Conservation (phyloP, 2,329 filamentous ascomycete species). For the Sporothrix pseudoabietina region DNA sequence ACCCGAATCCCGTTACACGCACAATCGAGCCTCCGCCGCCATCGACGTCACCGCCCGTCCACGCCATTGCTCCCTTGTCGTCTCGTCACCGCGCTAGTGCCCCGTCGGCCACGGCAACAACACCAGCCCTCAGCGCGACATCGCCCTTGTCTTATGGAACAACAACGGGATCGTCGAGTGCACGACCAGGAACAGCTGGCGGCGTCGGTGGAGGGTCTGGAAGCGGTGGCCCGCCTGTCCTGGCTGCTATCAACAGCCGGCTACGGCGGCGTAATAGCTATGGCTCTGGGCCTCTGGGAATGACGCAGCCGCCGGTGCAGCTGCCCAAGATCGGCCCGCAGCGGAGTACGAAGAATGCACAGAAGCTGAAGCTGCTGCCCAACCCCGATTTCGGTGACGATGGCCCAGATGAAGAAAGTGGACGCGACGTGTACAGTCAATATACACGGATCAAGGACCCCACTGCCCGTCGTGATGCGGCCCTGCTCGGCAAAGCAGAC, state of each 20-base stretch:
- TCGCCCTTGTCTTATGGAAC: slow-evolving; percentile 37
- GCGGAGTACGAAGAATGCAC: slow-evolving; percentile 89
- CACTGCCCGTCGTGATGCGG: slow-evolving; percentile 87
- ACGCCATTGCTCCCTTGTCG: slow-evolving; percentile 39
- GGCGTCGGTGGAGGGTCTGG: not conserved
- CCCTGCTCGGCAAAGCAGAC: slow-evolving; percentile 89
- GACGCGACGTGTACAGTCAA: slow-evolving; percentile 94
- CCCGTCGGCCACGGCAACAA: slow-evolving; percentile 38
- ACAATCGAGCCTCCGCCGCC: slow-evolving; percentile 51
- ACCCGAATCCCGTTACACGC: slow-evolving; percentile 66
- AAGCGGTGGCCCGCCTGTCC: slow-evolving; percentile 55
- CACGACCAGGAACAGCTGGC: not conserved
- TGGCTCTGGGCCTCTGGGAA: slow-evolving; percentile 46
- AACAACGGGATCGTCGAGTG: slow-evolving; percentile 10
- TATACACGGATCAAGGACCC: slow-evolving; percentile 98
- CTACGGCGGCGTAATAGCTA: slow-evolving; percentile 84
- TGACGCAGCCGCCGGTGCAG: slow-evolving; percentile 36
- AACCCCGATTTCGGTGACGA: slow-evolving; percentile 83
- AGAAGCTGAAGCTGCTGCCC: slow-evolving; percentile 96
- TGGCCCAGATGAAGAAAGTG: slow-evolving; percentile 80
- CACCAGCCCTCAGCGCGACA: slow-evolving; percentile 43
- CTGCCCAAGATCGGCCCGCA: slow-evolving; percentile 85
- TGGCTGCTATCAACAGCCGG: slow-evolving; percentile 84
- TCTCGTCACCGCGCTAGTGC: slow-evolving; percentile 34
- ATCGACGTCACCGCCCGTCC: slow-evolving; percentile 26